These are phyloP conservation scores for Maudiozyma pseudohumilis DNA, from an alignment of 805 yeast species.

Conservation along the genomic window DNA sequence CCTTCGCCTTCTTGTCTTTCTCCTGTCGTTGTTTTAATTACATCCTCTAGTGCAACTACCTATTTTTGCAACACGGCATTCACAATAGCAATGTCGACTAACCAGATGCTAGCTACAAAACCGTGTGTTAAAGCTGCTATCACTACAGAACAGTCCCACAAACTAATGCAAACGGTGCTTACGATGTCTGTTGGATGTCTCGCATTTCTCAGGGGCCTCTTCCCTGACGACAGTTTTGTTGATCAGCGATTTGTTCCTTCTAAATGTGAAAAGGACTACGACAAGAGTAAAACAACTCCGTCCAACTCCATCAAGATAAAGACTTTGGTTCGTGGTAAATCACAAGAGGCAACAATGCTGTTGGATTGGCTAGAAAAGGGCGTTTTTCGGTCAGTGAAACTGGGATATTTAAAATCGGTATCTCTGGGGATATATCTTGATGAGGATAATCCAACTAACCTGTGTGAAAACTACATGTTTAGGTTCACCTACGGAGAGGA, in stretches of 20 bases:
- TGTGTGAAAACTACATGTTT: conserved; percentile 45
- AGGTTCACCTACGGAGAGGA: conserved; percentile 34
- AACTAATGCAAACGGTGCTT: conserved; percentile 39
- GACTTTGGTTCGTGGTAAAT: conserved; percentile 37
- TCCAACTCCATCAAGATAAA: conserved; percentile 37
- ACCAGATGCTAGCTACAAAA: conserved; percentile 9
- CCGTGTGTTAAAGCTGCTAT: conserved; percentile 18
- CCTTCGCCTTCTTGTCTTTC: no score
- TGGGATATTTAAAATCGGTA: conserved; percentile 35
- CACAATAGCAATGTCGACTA: conserved; percentile 19
- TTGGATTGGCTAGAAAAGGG: conserved; percentile 48
- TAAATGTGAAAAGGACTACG: conserved; percentile 24
- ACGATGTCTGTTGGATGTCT: conserved; percentile 48
- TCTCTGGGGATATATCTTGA: conserved; percentile 39
- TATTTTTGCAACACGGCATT: no score
- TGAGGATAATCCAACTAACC: conserved; percentile 32
- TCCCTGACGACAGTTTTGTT: conserved; percentile 43
- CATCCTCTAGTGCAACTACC: no score
- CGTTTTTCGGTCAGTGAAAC: conserved; percentile 35
- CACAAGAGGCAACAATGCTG: conserved; percentile 38
- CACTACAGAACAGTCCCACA: conserved; percentile 35
- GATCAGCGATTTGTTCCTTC: conserved; percentile 39
- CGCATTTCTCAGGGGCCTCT: conserved; percentile 46
- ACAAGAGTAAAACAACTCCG: conserved; percentile 15
- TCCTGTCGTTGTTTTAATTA: no score